These are phyloP conservation scores for Laetiporus sulphureus DNA, from an alignment of 1,284 basidiomycete genomes.

Conservation along the genomic window DNA sequence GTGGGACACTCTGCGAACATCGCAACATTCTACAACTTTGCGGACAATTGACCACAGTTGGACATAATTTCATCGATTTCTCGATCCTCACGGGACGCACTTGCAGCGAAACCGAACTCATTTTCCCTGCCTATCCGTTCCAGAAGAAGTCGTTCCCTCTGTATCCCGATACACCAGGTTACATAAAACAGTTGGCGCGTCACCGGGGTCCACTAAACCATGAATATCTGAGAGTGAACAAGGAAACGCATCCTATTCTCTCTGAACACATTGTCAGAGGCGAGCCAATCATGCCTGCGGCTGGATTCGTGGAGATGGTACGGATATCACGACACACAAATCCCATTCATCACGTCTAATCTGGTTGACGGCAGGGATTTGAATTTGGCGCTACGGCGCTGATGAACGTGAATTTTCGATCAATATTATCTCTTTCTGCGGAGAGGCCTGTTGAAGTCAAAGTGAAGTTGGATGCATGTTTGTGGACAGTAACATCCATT, in stretches of 20 bases:
- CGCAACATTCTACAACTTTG: slow-evolving; percentile 7
- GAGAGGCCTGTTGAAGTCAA: slow-evolving; percentile 23
- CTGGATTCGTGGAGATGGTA: slow-evolving; percentile 39
- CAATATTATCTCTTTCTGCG: slow-evolving; percentile 20
- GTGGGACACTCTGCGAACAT: neutral
- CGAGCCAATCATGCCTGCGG: slow-evolving; percentile 39
- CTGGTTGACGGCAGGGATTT: slow-evolving; percentile 5
- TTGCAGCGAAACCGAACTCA: neutral
- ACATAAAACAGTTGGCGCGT: slow-evolving; percentile 11
- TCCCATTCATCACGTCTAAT: neutral
- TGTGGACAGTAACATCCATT: slow-evolving; percentile 22
- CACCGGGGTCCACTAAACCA: slow-evolving; percentile 29
- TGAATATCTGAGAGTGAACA: slow-evolving; percentile 26
- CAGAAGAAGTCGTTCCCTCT: slow-evolving; percentile 12
- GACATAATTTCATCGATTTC: slow-evolving; percentile 13
- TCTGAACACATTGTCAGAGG: slow-evolving; percentile 33
- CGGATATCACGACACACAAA: too few relatives aligned
- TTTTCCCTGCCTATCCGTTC: slow-evolving; percentile 15
- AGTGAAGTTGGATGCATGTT: slow-evolving; percentile 19
- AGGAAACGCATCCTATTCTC: slow-evolving; percentile 30
- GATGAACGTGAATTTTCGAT: slow-evolving; percentile 17
- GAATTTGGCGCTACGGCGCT: slow-evolving; percentile 19
- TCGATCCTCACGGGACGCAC: slow-evolving; percentile 9
- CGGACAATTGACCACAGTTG: slow-evolving; percentile 11
- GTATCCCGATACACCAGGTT: slow-evolving; percentile 6